These are phyloP conservation scores for Lactarius evosmus DNA, from an alignment of 768 basidiomycete species.

Conservation along the genomic window DNA sequence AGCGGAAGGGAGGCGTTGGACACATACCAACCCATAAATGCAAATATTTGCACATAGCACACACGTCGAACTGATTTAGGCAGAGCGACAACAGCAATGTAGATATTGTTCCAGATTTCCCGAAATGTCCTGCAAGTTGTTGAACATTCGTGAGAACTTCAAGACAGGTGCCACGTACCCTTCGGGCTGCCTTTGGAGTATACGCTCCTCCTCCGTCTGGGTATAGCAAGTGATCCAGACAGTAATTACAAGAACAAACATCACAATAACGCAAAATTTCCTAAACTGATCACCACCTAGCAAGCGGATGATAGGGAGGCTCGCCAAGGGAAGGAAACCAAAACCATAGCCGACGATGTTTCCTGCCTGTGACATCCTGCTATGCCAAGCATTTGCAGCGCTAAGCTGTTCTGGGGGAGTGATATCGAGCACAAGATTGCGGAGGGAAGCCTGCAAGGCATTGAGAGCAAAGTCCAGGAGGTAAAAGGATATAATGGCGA, in stretches of 20 bases:
- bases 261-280: constrained; percentile 88
- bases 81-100: constrained; percentile 64
- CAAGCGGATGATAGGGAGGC: constrained; percentile 70
- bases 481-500: constrained; percentile 90
- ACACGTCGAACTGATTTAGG: constrained; percentile 85
- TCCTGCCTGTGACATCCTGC: constrained; percentile 93
- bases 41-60: constrained; percentile 90
- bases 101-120: constrained; percentile 81
- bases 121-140: constrained; percentile 46
- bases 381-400: constrained; percentile 97
- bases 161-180: constrained; percentile 21
- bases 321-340: constrained; percentile 85
- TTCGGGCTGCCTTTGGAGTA: constrained; percentile 41
- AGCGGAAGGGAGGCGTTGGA: not conserved
- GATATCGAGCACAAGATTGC: constrained; percentile 91
- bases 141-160: constrained; percentile 19
- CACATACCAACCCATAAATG: constrained; percentile 92
- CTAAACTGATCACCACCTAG: constrained; percentile 93
- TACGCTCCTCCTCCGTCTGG: constrained; percentile 75
- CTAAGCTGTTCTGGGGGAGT: constrained; percentile 87
- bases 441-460: constrained; percentile 86
- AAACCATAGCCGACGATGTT: constrained; percentile 94
- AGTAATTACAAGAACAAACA: constrained; percentile 71
- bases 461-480: constrained; percentile 97
- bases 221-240: constrained; percentile 87